A percentile compares a stretch with the other conserved stretches of the same genome.
Conservation (phyloP, 2,329 filamentous ascomycete genomes). For the Colletotrichum lini region DNA sequence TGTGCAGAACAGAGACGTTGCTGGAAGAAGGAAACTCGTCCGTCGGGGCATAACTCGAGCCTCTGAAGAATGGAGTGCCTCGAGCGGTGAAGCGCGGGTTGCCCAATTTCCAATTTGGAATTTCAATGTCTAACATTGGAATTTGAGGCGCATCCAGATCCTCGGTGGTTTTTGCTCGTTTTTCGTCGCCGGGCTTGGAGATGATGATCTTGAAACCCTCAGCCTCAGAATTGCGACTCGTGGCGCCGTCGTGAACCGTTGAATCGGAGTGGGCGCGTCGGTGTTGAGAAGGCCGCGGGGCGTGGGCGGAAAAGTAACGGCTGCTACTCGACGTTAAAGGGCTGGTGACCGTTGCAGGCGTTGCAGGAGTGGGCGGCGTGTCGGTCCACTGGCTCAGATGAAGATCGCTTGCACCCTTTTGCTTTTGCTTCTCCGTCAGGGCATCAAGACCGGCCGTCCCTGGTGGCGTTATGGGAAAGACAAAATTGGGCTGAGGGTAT, state of each 20-base stretch:
- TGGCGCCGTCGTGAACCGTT: slow-evolving; percentile 75
- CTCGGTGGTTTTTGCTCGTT: slow-evolving; percentile 74
- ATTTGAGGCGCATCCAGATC: slow-evolving; percentile 61
- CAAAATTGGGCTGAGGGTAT: slow-evolving; percentile 72
- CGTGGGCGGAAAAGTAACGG: slow-evolving; percentile 51
- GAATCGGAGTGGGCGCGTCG: slow-evolving; percentile 83
- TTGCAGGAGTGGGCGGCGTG: slow-evolving; percentile 50
- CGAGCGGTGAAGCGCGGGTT: slow-evolving; percentile 83
- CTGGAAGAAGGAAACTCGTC: slow-evolving; percentile 78
- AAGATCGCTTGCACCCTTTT: slow-evolving; percentile 47
- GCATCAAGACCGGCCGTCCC: slow-evolving; percentile 70
- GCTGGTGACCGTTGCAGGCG: slow-evolving; percentile 41
- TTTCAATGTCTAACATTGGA: slow-evolving; percentile 79
- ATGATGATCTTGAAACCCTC: slow-evolving; percentile 87
- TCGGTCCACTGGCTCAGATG: slow-evolving; percentile 60
- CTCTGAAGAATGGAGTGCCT: slow-evolving; percentile 83
- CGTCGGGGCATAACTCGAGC: slow-evolving; percentile 83
- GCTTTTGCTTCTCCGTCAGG: slow-evolving; percentile 51
- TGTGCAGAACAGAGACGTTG: slow-evolving; percentile 64
- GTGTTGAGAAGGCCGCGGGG: slow-evolving; percentile 55
- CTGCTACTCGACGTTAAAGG: slow-evolving; percentile 55
- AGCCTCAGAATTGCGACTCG: slow-evolving; percentile 68
- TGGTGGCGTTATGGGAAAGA: slow-evolving; percentile 73
- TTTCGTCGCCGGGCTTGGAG: slow-evolving; percentile 75
- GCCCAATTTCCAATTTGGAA: slow-evolving; percentile 88